These are phyloP conservation scores for Gynandropsis gynandra DNA, from an alignment of 345 rosid species.

Conservation along the genomic window DNA sequence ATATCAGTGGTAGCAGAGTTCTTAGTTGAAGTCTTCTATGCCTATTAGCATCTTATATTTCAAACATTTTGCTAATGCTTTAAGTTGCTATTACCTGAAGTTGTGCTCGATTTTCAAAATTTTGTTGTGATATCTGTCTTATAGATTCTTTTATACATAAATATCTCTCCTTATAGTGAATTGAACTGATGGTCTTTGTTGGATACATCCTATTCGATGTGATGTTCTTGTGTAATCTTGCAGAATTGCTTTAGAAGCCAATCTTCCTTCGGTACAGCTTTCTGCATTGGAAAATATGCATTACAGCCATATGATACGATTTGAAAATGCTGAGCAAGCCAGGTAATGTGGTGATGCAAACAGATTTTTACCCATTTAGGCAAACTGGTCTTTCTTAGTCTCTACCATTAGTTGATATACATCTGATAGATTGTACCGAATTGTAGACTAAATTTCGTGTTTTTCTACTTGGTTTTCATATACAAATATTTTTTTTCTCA, in stretches of 20 bases:
- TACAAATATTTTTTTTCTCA: slow-evolving; percentile 16
- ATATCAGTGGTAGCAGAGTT: too few relatives aligned
- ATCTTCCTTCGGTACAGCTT: slow-evolving; percentile 60
- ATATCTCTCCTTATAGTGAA: slow-evolving; percentile 13
- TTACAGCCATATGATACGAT: slow-evolving; percentile 91
- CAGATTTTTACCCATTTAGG: background rate
- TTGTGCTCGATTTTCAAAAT: too few relatives aligned
- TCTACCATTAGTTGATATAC: slow-evolving; percentile 6
- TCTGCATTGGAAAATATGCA: slow-evolving; percentile 89
- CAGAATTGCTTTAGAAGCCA: slow-evolving; percentile 77
- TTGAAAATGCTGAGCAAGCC: slow-evolving; percentile 68
- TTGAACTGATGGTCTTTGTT: slow-evolving; percentile 10
- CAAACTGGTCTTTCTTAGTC: too few relatives aligned
- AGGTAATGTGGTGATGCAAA: slow-evolving; percentile 41
- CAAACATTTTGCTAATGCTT: too few relatives aligned
- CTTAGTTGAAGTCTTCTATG: too few relatives aligned
- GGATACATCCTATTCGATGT: background rate
- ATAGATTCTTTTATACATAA: background rate
- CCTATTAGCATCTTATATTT: too few relatives aligned
- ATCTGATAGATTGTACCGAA: background rate
- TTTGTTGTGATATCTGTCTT: background rate
- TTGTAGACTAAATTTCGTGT: slow-evolving; percentile 1
- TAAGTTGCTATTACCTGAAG: too few relatives aligned
- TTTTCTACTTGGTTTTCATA: slow-evolving; percentile 9
- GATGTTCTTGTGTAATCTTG: slow-evolving; percentile 15